Evolutionary conservation across 352 stramenopile genomes (phyloP).

Genomic region (Globisporangium sylvaticum): DNA sequence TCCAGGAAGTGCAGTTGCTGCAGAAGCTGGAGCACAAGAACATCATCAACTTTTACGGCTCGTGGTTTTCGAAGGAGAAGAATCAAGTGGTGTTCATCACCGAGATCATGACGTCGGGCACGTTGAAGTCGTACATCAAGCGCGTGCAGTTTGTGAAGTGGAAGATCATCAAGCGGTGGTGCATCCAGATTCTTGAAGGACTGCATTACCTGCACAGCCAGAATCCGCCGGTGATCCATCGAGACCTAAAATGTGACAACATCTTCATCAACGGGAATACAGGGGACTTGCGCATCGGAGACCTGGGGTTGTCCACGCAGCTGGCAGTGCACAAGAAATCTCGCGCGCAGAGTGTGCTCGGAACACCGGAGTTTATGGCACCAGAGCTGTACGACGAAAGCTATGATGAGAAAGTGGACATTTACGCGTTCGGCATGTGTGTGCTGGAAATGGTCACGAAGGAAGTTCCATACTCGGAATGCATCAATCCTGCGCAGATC

Average conservation of each 20-base stretch:
- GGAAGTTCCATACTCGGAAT: constrained; percentile 98
- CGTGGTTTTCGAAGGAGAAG: constrained; percentile 97
- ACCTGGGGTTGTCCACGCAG: constrained; percentile 92
- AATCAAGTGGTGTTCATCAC: constrained; percentile 99
- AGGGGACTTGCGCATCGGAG: constrained; percentile 96
- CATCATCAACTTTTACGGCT: constrained; percentile 99
- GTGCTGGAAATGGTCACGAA: constrained; percentile 99
- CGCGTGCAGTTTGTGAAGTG: constrained; percentile 97
- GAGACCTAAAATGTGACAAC: constrained; percentile 94
- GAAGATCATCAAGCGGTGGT: constrained; percentile 98
- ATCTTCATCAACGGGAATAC: constrained; percentile 99
- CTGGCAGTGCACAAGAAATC: constrained; percentile 72
- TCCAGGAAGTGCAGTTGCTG: constrained; percentile 96
- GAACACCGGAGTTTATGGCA: constrained; percentile 99
- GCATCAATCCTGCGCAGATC: constrained; percentile 88
- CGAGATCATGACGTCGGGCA: constrained; percentile 97
- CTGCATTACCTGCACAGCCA: constrained; percentile 91
- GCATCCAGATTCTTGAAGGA: constrained; percentile 96
- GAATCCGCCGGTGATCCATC: constrained; percentile 89
- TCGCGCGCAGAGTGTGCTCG: constrained; percentile 91
- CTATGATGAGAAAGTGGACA: constrained; percentile 96
- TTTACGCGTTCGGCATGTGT: constrained; percentile 99
- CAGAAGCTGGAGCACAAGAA: constrained; percentile 98
- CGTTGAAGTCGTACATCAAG: constrained; percentile 95
- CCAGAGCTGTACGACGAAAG: constrained; percentile 98